Evolutionary conservation across 495 filamentous ascomycete genomes (phyloP), one percentile per base, ranked within the genome.

Genomic region (Penicillium bialowiezense): DNA sequence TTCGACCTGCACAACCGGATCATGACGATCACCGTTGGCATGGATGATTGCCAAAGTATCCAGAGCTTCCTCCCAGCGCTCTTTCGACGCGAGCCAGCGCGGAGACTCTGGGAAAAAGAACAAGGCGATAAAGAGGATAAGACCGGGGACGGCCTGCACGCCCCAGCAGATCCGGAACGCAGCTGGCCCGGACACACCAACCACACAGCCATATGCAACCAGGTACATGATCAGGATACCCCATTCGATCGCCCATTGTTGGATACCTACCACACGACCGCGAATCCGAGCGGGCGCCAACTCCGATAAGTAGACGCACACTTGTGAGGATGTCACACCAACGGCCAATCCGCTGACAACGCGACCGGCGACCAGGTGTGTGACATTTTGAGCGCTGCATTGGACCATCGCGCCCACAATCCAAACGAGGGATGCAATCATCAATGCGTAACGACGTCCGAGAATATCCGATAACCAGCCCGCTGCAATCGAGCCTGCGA

Each of bases 271-370:
- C 39, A 91, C 77, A 0, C 79, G 81, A 26, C 87, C 87, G 31
- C 80, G 74, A 64, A 84, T 83, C 31, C 82, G 77, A 18, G 82
- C 80, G 41, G 81, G 80, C 5, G 86, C 80, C 31, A 89, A 79
- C 59, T 91, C 86, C 34, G 85, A 85, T 3, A 89, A 76, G 64
- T 90, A 91, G n/a, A 90, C 87, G n/a, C 83, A 85, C 0, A 89
- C 87, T 55, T 89, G 86, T 1, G 85, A 86, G 2, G 84, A 88
- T 2, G 86, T 88, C 51, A 90, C 83, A 49, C 86, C 86, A 44
- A 90, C 85, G 35, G 80, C 80, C 33, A 90, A 70, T 46, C 88
- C 86, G 57, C 87, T 89, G 34, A 90, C 64, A 10, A 89, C 74
- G 14, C 86, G 82, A 3, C 87, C 87, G 18, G 79, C 85, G 31